Percentiles rank a stretch among this genome's conserved stretches.
Conservation (phyloP, 345 rosid species). For the Aurinia saxatilis region DNA sequence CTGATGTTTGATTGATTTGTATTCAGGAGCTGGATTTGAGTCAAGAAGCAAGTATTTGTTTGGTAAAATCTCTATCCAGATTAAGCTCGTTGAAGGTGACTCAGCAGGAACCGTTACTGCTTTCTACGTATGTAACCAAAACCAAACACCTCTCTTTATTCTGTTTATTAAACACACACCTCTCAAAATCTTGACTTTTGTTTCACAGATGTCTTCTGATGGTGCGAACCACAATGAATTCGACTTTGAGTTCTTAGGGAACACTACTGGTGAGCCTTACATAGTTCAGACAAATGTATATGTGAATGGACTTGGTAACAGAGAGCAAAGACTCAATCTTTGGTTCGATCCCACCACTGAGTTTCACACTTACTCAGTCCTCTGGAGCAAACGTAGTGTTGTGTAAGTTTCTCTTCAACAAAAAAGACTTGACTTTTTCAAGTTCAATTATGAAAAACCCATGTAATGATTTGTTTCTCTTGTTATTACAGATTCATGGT, state of each 20-base stretch:
- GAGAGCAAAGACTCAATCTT: conserved; percentile 82
- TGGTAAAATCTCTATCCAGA: conserved; percentile 81
- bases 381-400: conserved; percentile 83
- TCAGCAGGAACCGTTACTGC: conserved; percentile 99
- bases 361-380: conserved; percentile 75
- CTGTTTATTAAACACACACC: not conserved
- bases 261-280: conserved; percentile 90
- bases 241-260: conserved; percentile 94
- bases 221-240: conserved; percentile 91
- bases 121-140: conserved; percentile 85
- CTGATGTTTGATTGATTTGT: not conserved
- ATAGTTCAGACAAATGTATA: conserved; percentile 79
- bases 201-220: conserved; percentile 87
- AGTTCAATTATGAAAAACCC: not conserved
- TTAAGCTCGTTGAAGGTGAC: conserved; percentile 96
- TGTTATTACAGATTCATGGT: conserved; percentile 57
- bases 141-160: not conserved
- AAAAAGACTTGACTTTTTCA: not conserved
- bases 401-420: conserved; percentile 44
- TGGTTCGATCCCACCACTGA: conserved; percentile 98
- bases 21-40: conserved; percentile 87
- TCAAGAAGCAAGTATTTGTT: conserved; percentile 90
- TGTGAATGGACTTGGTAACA: conserved; percentile 90
- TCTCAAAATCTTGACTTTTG: not conserved
- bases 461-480: not conserved